A percentile compares a stretch with the other conserved stretches of the same genome.
Conservation (phyloP, 163 green algal species). For the Scenedesmus sp. region DNA sequence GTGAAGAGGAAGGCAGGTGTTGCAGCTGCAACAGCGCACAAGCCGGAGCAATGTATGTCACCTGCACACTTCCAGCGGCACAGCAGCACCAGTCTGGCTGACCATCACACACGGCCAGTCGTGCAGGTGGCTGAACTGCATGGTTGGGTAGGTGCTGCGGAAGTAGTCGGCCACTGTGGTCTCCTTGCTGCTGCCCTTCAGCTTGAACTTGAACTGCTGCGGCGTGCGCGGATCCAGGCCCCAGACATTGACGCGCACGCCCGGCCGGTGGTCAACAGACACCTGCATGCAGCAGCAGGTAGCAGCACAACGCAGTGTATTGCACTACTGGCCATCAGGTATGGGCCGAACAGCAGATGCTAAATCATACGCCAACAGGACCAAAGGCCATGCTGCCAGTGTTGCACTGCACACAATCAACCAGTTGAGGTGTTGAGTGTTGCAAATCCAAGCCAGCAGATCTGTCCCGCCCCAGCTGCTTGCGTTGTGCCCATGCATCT, state of each 20-base stretch:
- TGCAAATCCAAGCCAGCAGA: no score
- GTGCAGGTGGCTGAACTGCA: slow-evolving; percentile 13
- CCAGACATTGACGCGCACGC: background rate
- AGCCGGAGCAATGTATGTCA: background rate
- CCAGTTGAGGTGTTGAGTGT: no score
- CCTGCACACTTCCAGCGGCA: slow-evolving; percentile 47
- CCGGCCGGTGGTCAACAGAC: background rate
- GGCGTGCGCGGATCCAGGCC: slow-evolving; percentile 12
- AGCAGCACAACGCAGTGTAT: background rate
- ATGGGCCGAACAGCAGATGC: no score
- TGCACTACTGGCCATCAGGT: no score
- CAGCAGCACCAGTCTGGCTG: slow-evolving; percentile 25
- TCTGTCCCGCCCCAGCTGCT: no score
- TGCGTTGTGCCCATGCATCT: no score
- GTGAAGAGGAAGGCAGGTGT: no score
- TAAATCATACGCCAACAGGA: no score
- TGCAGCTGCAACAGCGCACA: background rate
- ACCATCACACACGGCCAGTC: slow-evolving; percentile 48
- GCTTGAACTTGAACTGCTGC: slow-evolving; percentile 16
- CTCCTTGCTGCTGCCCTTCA: background rate
- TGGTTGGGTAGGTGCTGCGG: background rate
- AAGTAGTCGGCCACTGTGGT: slow-evolving; percentile 37
- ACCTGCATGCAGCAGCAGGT: background rate
- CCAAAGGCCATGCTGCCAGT: no score
- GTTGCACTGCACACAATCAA: no score